Base-by-base conservation (phyloP, 2,329 filamentous ascomycete species). In the Diaporthe caulivora region DNA sequence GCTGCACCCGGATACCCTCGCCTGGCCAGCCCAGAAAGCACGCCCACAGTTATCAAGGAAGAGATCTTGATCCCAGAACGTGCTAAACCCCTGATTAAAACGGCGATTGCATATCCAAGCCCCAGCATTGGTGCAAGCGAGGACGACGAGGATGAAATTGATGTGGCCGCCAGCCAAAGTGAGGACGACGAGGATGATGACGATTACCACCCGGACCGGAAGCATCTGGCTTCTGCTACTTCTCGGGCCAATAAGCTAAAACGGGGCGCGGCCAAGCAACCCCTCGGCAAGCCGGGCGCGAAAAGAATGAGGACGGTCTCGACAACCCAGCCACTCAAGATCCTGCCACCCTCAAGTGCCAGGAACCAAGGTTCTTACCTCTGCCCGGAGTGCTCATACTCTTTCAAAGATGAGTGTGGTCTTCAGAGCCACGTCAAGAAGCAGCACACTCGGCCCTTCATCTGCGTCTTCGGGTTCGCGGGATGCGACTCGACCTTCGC, bases 401-500 rank as follows among this genome's bases (percentile, higher is more conserved):
- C 78, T n/a, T 90, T 89, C 80, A 83, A 85, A 40, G 87, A 89
- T 74, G 78, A 82, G 31, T 78, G 77, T 9, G 77, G 82, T 5
- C 85, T 90, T 2, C 82, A 87, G 60, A 85, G 82, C 65, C 88
- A 91, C 78, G 82, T 86, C 77, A 87, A 87, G 74, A 85, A 85
- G 71, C 81, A 86, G 34, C 90, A 92, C 78, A 87, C 85, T 2
- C 88, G 90, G 0, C 88, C 90, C 0, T 97, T 96, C 79, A 86
- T 88, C 31, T 98, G 96, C 81, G 91, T 94, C 72, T 95, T 98
- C 81, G 86, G 89, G 40, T 92, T 90, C 71, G 97, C 95, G 72
- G 93, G 93, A 44, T 98, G 96, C 83, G 76, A 75, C 0, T 90
- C 91, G 2, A 91, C 88, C 0, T 98, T 98, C 79, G 88, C 89